Base-by-base conservation (phyloP, 495 filamentous ascomycete species). In the Recurvomyces mirabilis region DNA sequence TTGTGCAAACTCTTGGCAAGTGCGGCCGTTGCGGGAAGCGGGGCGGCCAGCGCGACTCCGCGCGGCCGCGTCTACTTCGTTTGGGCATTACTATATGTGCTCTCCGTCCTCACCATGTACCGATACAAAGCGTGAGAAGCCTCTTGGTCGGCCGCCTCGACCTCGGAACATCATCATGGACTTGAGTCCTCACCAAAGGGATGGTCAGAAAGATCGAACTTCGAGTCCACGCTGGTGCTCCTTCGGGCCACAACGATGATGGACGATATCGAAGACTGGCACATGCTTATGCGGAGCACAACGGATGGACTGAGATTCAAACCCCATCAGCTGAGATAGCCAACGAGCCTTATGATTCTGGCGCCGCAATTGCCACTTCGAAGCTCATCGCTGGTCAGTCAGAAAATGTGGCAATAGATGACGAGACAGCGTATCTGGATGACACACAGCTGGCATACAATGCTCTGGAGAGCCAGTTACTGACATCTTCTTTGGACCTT, bases 171-270 rank as follows among this genome's bases (percentile, higher is more conserved):
- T 2, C 5, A 18, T 37, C 34, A 17, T 37, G 18, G 32, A 36
- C 11, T 9, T 11, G 32, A 7, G 3, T 26, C 7, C 6, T 25
- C 18, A 12, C 21, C 14, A 14, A 35, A 28, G n/a, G 44, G 32
- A 54, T 50, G 51, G 32, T 50, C 19, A 35, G 34, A n/a, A 43
- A 38, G 23, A 51, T 61, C 43, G 52, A 60, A 31, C 46, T 66
- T 2, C 49, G 59, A 11, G 58, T 59, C 12, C 63, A 66, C 34
- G 60, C 62, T 18, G 59, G 59, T 30, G 60, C 61, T 9, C 47
- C 61, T 7, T 53, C 55, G 3, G 50, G 38, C 9, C 58, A 53
- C 15, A 38, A 48, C 18, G 43, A 58, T 22, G 63, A 66, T 56
- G 58, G 61, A 15, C 30, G 55, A 20, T 59, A 53, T 38, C 48